phyloP scores from a whole-genome alignment of 768 basidiomycete species.

The Mycena floridula region DNA sequence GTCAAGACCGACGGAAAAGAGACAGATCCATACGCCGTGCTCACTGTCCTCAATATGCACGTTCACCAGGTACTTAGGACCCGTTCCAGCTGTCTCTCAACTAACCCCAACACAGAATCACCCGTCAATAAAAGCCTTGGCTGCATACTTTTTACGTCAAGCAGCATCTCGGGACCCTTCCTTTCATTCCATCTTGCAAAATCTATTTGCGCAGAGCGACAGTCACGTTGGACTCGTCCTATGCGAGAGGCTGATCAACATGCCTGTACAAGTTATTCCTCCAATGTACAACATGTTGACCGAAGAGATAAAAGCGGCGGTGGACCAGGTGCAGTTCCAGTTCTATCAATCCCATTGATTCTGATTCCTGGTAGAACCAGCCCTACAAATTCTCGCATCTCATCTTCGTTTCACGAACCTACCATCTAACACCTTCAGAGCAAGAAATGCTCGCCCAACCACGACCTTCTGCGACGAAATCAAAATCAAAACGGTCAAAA shows the following conservation, averaged over 20 bases:
- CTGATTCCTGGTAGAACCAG: constrained; percentile 37
- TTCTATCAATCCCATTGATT: constrained; percentile 1
- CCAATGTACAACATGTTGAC: constrained; percentile 89
- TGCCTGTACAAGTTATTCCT: constrained; percentile 90
- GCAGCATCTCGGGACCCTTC: constrained; percentile 45
- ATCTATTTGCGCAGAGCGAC: constrained; percentile 43
- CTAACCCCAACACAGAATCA: constrained; percentile 44
- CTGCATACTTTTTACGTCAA: constrained; percentile 62
- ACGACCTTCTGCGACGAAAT: constrained; percentile 21
- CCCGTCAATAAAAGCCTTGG: constrained; percentile 62
- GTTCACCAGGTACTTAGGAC: constrained; percentile 41
- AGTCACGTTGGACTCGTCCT: constrained; percentile 77
- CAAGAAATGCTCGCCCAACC: constrained; percentile 43
- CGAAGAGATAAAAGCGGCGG: constrained; percentile 74
- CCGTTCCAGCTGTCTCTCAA: not conserved
- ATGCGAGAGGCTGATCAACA: constrained; percentile 87
- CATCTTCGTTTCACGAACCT: constrained; percentile 73
- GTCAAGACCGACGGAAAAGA: constrained; percentile 89
- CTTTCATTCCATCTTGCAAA: constrained; percentile 48
- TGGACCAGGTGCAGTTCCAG: constrained; percentile 50
- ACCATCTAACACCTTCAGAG: constrained; percentile 67
- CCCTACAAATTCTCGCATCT: constrained; percentile 71
- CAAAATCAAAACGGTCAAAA: constrained; percentile 30
- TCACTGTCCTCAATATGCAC: constrained; percentile 80
- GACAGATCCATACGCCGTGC: constrained; percentile 85